Evolutionary conservation across 129 eudicot species (phyloP), one percentile per base, ranked within the genome.

Genomic region (Tanacetum coccineum): DNA sequence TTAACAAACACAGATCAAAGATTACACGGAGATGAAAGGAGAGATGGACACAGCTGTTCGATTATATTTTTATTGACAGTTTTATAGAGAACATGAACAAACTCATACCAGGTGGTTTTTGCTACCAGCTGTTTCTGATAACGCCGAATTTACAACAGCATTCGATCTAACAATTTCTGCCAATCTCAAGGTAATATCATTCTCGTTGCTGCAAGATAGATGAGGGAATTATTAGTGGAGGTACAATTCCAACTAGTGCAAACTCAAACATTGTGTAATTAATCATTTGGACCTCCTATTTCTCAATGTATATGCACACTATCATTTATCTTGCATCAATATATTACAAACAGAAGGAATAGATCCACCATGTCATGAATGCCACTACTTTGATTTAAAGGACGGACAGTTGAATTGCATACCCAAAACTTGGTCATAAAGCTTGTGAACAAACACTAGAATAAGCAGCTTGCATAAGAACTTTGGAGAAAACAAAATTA

Each of bases 161-260:
- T 94, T 94, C 28, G 74, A 66, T 66, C 70, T 81, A 59, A 89
- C 73, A 55, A 94, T 87, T 40, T 81, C 80, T 62, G 78, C 83
- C 71, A 94, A 67, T 73, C 86, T 86, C 70, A 81, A 82, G 19
- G 99, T 82, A 32, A 75, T 72, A 73, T 94, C 99, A 84, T 89
- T 94, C 85, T 94, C 99, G 79, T 94, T 94, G 84, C 99, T 93
- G 90, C 78, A 82, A 62, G 59, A 61, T 15, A 22, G 8, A 51
- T 13, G 3, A 72, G 6, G 39, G 3, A 42, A 13, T 13, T 56
- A 66, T 67, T 28, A 39, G 49, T 48, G 47, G 47, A 58, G 40
- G 42, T 59, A 59, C 21, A 30, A 4, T 8, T 57, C 40, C 62
- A 57, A 57, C 25, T 25, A 32, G 26, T 56, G 6, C 32, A 56